These are phyloP conservation scores for Botrytis tulipae DNA, from an alignment of 2,329 filamentous ascomycete genomes.

Conservation along the genomic window DNA sequence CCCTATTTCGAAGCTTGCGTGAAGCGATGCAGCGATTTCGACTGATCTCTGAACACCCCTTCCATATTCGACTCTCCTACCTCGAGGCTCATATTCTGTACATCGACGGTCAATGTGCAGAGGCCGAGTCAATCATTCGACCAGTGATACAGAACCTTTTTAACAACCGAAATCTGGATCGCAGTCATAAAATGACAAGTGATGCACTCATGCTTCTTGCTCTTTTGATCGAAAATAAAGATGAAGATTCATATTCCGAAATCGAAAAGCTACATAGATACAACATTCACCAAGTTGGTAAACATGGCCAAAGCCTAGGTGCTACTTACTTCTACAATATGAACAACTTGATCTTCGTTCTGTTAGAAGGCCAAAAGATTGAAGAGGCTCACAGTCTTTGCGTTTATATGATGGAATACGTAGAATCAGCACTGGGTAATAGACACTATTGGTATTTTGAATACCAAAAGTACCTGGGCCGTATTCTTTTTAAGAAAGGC, in stretches of 20 bases:
- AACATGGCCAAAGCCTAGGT: not conserved
- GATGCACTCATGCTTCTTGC: not conserved
- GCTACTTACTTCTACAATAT: not conserved
- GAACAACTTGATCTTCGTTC: accelerated
- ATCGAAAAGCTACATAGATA: not conserved
- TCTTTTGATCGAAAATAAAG: accelerated
- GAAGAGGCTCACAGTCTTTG: not conserved
- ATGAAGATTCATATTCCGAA: not conserved
- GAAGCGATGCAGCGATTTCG: not conserved
- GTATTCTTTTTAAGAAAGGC: not conserved
- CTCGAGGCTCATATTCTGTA: not conserved
- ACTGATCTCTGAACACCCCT: not conserved
- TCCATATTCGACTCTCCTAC: not conserved
- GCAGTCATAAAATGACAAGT: not conserved
- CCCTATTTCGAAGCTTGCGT: not conserved
- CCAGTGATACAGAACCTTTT: not conserved
- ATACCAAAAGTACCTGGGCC: accelerated
- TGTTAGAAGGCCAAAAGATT: accelerated
- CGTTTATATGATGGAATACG: no score
- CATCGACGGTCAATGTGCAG: accelerated
- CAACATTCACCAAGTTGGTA: not conserved
- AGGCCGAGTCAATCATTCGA: not conserved
- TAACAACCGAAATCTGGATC: not conserved
- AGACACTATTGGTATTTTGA: accelerated
- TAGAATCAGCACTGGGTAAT: not conserved